Base-by-base conservation (phyloP, 2,329 filamentous ascomycete genomes). In the Fusarium equiseti region DNA sequence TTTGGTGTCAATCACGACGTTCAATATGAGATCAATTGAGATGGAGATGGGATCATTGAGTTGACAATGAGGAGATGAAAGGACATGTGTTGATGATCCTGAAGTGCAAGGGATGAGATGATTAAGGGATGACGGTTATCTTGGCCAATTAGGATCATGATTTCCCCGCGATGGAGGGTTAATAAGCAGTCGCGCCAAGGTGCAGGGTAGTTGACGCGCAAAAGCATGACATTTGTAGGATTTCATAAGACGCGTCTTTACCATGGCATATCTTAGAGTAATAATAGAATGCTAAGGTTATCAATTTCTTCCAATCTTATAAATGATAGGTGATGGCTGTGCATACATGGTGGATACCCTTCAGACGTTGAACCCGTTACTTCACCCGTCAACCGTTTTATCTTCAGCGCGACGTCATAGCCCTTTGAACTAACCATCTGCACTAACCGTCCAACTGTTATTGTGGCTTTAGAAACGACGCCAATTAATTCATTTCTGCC, bases 41-140 rank as follows among this genome's bases (percentile, higher is more conserved):
- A 31, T 5, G 6, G 6, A 7, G 6, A 3, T 16, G 1, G 22
- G 3, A 20, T 13, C 16, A 6, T 16, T 22, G 11, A 13, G 18
- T 4, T 0, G 56, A 27, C 20, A 26, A 16, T 24, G 22, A 6
- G 8, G 18, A 31, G 24, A 9, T 13, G 16, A 13, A 8, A 63
- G 32, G 51, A 62, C 49, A 66, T 22, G 40, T 49, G 24, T 4
- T 9, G 18, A 31, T 38, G 5, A 27, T 35, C 32, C 11, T 43
- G 43, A 15, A 16, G 43, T 44, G 8, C 38, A 29, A 66, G 62
- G 63, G 49, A 55, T 45, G 8, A 18, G 32, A 38, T 38, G 18
- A 13, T 42, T 11, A n/a, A 66, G 62, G 55, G 62, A 62, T 66
- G 43, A 40, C 38, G 24, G 38, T 15, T 44, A 9, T 55, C n/a